These are phyloP conservation scores for Coemansia sp. DNA, from an alignment of 192 early-diverging fungal genomes.

Conservation along the genomic window DNA sequence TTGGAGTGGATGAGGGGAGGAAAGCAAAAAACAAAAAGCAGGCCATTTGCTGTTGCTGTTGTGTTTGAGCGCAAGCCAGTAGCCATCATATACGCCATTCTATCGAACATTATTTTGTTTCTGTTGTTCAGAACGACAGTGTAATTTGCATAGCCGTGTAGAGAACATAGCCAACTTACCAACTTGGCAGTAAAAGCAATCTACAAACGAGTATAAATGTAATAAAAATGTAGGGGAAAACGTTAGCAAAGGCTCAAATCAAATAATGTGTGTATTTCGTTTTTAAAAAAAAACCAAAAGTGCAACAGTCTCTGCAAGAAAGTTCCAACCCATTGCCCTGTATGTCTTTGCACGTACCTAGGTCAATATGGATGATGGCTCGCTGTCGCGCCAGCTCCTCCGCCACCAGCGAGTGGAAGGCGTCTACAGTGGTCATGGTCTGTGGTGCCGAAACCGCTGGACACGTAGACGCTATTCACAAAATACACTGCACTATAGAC, in stretches of 20 bases:
- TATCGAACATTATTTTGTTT: neutral
- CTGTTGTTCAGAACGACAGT: neutral
- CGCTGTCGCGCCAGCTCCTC: constrained; percentile 50
- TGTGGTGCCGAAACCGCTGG: neutral
- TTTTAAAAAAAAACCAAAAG: no score
- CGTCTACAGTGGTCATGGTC: constrained; percentile 6
- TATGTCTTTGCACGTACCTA: constrained; percentile 40
- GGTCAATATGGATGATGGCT: constrained; percentile 59
- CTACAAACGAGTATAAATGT: constrained; percentile 29
- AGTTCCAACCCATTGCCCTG: neutral
- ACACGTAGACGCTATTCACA: no score
- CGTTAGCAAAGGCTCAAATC: no score
- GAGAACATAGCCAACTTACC: constrained; percentile 52
- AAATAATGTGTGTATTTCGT: no score
- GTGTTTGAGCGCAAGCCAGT: neutral
- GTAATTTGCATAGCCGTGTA: neutral
- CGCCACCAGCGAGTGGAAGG: constrained; percentile 15
- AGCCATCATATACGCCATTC: neutral
- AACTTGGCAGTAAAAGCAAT: constrained; percentile 81
- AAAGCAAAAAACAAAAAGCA: neutral
- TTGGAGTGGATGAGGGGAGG: constrained; percentile 1
- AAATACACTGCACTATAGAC: neutral
- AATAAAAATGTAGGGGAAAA: neutral
- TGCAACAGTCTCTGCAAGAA: no score
- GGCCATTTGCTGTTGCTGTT: neutral